Evolutionary conservation across 257 asterid species (phyloP).

Genomic region (Solanum appendiculatum): DNA sequence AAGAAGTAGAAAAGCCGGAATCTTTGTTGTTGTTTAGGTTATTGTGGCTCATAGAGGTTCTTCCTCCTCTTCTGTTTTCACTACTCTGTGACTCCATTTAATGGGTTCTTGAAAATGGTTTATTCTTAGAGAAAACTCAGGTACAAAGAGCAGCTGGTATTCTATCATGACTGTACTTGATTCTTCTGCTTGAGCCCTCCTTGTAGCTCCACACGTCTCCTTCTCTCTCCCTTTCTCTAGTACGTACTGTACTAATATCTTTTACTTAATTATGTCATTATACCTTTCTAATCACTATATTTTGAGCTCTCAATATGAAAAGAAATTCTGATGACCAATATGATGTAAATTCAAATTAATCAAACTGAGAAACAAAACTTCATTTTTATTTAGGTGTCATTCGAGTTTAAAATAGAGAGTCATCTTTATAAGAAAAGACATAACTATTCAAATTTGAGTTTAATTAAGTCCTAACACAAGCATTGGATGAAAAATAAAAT

Average conservation of each 20-base stretch:
- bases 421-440: too few species aligned
- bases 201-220: not conserved
- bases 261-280: not conserved
- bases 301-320: fast-evolving
- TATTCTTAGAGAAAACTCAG: not conserved
- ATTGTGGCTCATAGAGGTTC: not conserved
- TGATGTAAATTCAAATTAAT: too few species aligned
- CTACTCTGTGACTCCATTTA: constrained; percentile 18
- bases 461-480: not conserved
- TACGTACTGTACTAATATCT: not conserved
- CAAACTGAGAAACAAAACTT: too few species aligned
- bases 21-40: not conserved
- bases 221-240: not conserved
- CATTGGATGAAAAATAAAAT: not conserved
- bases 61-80: not conserved
- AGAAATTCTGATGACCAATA: too few species aligned
- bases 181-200: not conserved
- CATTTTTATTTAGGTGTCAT: too few species aligned
- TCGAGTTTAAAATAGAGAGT: too few species aligned
- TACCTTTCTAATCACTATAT: not conserved
- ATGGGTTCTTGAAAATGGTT: not conserved
- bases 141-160: not conserved
- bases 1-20: constrained; percentile 19
- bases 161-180: not conserved
- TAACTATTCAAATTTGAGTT: not conserved